Conservation (phyloP, 768 basidiomycete species). For the Coprinopsis strossmayeri region DNA sequence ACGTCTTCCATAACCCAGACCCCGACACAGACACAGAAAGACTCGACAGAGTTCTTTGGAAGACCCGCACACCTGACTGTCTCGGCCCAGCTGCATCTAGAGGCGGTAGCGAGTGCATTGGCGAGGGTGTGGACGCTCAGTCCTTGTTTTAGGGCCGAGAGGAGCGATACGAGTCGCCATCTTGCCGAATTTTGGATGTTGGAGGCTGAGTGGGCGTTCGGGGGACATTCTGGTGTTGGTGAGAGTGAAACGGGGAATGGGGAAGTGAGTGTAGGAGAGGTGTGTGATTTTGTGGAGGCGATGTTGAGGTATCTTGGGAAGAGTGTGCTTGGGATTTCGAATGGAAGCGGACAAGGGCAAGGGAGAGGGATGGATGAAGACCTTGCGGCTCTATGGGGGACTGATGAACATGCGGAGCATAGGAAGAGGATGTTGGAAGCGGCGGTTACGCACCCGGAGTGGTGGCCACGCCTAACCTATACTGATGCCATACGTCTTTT, state of each 20-base stretch:
- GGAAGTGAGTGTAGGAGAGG: background rate
- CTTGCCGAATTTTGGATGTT: conserved; percentile 99
- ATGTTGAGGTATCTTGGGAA: conserved; percentile 20
- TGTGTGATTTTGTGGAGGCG: conserved; percentile 35
- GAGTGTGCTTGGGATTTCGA: no score
- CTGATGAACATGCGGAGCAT: background rate
- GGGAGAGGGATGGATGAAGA: no score
- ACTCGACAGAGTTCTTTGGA: conserved; percentile 58
- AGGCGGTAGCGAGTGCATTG: conserved; percentile 72
- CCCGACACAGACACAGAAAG: conserved; percentile 4
- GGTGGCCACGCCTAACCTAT: conserved; percentile 77
- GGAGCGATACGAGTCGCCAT: conserved; percentile 82
- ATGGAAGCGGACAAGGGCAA: no score
- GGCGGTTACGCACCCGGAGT: conserved; percentile 19
- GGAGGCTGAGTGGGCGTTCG: conserved; percentile 81
- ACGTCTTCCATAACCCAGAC: conserved; percentile 11
- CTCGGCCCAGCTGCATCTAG: conserved; percentile 93
- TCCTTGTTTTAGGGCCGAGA: conserved; percentile 93
- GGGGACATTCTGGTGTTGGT: background rate
- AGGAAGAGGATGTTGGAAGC: background rate
- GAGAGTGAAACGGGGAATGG: background rate
- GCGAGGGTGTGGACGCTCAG: conserved; percentile 88
- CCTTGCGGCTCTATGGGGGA: no score
- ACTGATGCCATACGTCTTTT: conserved; percentile 66
- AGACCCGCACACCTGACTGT: conserved; percentile 83